Conservation (phyloP, 148 eudicot genomes). For the Rhododendron molle region DNA sequence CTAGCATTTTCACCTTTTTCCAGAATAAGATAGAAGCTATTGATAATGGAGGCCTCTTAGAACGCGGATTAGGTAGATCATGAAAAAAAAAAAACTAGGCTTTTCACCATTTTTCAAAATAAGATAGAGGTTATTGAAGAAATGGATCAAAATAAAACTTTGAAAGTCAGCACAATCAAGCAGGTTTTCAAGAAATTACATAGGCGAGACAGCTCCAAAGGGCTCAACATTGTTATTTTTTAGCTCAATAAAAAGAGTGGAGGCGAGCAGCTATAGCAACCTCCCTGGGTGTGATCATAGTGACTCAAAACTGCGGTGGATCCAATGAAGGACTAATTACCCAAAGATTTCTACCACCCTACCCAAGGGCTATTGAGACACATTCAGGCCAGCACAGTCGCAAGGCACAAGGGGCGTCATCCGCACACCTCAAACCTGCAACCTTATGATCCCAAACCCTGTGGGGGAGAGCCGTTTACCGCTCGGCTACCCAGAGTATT, state of each 20-base stretch:
- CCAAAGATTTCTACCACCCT: background rate
- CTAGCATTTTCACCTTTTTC: background rate
- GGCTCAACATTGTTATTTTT: background rate
- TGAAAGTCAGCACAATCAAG: background rate
- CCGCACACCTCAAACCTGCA: background rate
- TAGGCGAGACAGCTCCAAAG: background rate
- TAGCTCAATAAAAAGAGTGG: background rate
- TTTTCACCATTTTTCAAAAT: background rate
- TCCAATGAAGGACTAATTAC: background rate
- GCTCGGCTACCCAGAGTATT: background rate
- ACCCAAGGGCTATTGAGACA: background rate
- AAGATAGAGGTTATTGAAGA: background rate
- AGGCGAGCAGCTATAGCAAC: background rate
- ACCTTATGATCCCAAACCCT: background rate
- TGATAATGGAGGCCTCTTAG: background rate
- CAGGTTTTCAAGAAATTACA: background rate
- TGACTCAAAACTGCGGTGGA: background rate
- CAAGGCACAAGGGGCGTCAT: background rate
- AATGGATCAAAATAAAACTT: background rate
- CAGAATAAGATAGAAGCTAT: background rate
- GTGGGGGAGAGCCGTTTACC: background rate
- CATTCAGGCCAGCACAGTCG: background rate
- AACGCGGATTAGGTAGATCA: background rate
- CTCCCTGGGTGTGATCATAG: background rate
- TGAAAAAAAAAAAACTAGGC: background rate